Evolutionary conservation across 306 rosid genomes (phyloP).

Genomic region (Lotus japonicus): DNA sequence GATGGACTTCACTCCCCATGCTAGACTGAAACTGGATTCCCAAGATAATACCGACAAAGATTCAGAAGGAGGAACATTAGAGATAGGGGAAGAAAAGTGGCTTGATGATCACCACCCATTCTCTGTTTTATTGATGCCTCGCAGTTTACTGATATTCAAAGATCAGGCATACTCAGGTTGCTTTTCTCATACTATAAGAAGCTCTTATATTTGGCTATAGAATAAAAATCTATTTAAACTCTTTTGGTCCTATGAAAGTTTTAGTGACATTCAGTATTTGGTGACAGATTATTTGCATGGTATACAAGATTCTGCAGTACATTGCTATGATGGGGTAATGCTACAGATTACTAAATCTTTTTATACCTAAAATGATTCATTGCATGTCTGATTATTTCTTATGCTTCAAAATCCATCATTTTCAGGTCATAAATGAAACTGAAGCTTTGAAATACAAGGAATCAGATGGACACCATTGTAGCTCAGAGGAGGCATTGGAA

Average conservation of each 20-base stretch:
- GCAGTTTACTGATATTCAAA: constrained; percentile 80
- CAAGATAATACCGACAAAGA: constrained; percentile 20
- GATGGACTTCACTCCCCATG: constrained; percentile 89
- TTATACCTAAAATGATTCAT: background rate
- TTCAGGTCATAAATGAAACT: constrained; percentile 62
- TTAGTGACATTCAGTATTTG: background rate
- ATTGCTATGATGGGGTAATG: constrained; percentile 57
- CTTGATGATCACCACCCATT: constrained; percentile 43
- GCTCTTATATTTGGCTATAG: background rate
- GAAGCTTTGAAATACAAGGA: constrained; percentile 36
- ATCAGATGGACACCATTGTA: constrained; percentile 6
- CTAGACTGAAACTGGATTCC: constrained; percentile 43
- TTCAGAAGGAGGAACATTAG: constrained; percentile 24
- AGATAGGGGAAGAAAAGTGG: constrained; percentile 32
- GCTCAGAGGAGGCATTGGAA: constrained; percentile 26
- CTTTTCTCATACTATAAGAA: constrained; percentile 13
- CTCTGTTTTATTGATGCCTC: constrained; percentile 69
- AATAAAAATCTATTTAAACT: background rate
- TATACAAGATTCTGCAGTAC: constrained; percentile 45
- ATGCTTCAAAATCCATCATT: constrained; percentile 15
- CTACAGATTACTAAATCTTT: background rate
- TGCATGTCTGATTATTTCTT: constrained; percentile 1
- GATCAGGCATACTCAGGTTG: constrained; percentile 77
- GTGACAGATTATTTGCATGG: constrained; percentile 87
- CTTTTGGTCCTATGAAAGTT: background rate